Base-by-base conservation (phyloP, 805 yeast species). In the Kurtzmaniella cleridarum region DNA sequence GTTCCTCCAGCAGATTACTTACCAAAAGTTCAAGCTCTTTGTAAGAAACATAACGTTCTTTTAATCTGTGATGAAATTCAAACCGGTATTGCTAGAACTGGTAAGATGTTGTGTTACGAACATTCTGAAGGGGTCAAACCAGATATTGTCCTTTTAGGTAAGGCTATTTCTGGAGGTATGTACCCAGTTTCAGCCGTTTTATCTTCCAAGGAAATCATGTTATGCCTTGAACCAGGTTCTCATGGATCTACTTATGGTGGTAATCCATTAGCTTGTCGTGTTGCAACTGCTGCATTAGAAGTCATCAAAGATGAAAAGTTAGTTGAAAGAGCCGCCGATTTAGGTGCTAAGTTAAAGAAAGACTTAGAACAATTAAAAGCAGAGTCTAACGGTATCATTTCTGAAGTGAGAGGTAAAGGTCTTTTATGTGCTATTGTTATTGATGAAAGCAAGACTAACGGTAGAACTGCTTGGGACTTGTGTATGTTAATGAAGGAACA, bases 191-290 rank as follows among this genome's bases (percentile, higher is more conserved):
- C 95, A 34, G 93, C 95, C 23, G 96, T 89, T 13, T 72, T 91
- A 47, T 84, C 96, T 1, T 85, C 95, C n/a, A 78, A 70, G 51
- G 95, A 88, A 43, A 84, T 91, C 59, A 85, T 91, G 96, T 75
- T 81, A 48, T 79, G 87, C 47, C 75, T 91, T 51, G 87, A 85
- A 46, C 95, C 97, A 20, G 98, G 98, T 40, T 86, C 96, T 26
- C 98, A 91, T 65, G 98, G 98, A 38, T 90, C 97, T 23, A 91
- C 98, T 16, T 91, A 86, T 60, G 98, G 98, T 64, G 98, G 98
- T 62, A 91, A 89, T 69, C 96, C 98, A 48, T 75, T 91, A 59
- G 91, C 95, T 16, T 87, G 95, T 49, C 76, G 87, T 40, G 96
- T 88, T 15, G 93, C 97, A 44, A 80, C 87, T 59, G 96, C 96